Evolutionary conservation across 202 grass and related monocot genomes (phyloP).

Genomic region (Sporobolus alterniflorus): DNA sequence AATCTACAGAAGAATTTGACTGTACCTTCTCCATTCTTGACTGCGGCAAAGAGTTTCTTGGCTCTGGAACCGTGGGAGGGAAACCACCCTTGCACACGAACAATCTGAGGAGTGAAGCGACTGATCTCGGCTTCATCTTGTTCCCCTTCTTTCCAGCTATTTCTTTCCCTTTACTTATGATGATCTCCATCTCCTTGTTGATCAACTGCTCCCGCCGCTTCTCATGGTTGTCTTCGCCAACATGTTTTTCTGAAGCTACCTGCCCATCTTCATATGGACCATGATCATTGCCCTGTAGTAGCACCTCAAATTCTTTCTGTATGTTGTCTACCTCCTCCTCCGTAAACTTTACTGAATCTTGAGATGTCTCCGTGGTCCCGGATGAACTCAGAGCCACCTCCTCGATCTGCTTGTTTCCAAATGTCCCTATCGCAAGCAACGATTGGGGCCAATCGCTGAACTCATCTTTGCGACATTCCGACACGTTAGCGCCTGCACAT

Average conservation of each 20-base stretch:
- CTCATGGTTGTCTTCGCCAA: constrained; percentile 16
- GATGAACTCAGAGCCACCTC: constrained; percentile 39
- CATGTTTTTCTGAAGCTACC: constrained; percentile 26
- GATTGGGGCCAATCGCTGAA: constrained; percentile 70
- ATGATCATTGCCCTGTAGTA: constrained; percentile 44
- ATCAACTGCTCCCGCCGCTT: constrained; percentile 33
- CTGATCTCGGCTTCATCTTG: constrained; percentile 60
- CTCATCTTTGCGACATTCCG: constrained; percentile 55
- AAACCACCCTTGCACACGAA: constrained; percentile 72
- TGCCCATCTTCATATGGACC: constrained; percentile 27
- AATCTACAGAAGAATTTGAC: not conserved
- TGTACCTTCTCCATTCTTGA: constrained; percentile 90
- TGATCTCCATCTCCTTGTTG: constrained; percentile 54
- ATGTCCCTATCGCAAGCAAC: constrained; percentile 81
- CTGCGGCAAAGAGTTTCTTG: constrained; percentile 68
- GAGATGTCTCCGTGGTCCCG: constrained; percentile 10
- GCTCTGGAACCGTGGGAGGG: constrained; percentile 37
- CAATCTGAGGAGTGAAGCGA: constrained; percentile 64
- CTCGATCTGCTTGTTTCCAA: constrained; percentile 60
- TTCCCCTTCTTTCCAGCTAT: constrained; percentile 42
- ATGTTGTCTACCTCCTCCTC: constrained; percentile 68
- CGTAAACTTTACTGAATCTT: constrained; percentile 52
- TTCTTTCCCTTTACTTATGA: constrained; percentile 54
- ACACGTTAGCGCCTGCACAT: constrained; percentile 47
- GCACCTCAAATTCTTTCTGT: constrained; percentile 55